Evolutionary conservation across 768 basidiomycete species (phyloP).

Genomic region (Dendrothele bispora): DNA sequence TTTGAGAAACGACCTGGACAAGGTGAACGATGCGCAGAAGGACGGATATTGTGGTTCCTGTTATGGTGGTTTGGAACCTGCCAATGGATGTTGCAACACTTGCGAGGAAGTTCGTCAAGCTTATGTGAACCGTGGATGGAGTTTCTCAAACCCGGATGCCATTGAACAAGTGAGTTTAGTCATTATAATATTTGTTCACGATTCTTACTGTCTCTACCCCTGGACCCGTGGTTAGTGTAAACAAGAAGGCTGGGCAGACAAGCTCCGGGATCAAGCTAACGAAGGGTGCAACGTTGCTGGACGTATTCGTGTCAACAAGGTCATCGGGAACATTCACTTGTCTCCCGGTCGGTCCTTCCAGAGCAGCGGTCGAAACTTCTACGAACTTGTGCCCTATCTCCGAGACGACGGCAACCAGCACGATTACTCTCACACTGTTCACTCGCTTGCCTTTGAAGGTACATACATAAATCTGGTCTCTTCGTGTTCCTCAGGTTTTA

Average conservation of each 20-base stretch:
- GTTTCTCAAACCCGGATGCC: conserved; percentile 84
- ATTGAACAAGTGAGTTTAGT: conserved; percentile 79
- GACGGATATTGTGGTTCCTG: conserved; percentile 90
- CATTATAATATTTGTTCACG: neutral
- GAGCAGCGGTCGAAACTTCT: conserved; percentile 70
- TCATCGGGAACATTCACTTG: conserved; percentile 92
- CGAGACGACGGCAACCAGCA: conserved; percentile 85
- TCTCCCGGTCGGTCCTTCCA: conserved; percentile 97
- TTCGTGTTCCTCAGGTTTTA: neutral
- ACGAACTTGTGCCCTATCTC: conserved; percentile 94
- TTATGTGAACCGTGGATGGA: conserved; percentile 94
- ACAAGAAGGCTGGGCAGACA: conserved; percentile 93
- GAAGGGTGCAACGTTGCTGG: conserved; percentile 96
- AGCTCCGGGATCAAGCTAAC: conserved; percentile 84
- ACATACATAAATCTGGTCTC: conserved; percentile 8
- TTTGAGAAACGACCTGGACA: conserved; percentile 86
- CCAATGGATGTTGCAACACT: conserved; percentile 87
- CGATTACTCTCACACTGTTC: conserved; percentile 89
- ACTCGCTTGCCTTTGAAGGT: conserved; percentile 77
- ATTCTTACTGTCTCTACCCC: neutral
- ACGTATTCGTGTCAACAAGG: conserved; percentile 93
- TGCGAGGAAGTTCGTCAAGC: conserved; percentile 93
- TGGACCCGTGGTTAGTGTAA: conserved; percentile 64
- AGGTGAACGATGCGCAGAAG: conserved; percentile 59
- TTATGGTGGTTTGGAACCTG: conserved; percentile 81